Evolutionary conservation across 495 filamentous ascomycete species (phyloP), one percentile per base, ranked within the genome.

Genomic region (Xylaria grammica): DNA sequence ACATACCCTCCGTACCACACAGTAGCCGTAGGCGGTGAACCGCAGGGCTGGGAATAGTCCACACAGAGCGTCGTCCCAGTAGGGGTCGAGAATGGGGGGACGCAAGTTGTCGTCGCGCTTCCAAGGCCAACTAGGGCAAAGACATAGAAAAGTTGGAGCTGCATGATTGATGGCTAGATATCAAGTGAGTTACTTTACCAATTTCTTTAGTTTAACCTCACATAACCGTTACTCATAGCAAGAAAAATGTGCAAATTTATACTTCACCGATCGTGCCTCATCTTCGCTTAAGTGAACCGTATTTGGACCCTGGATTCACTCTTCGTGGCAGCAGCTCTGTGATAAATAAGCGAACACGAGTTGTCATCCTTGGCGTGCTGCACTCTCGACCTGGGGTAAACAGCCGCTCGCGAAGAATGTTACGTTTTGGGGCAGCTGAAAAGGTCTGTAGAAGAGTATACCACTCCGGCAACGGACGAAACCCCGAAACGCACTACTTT

Each of bases 21-120:
- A 3, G 60, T 63, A 20, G 60, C 52, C 13, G 60, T 63, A 38
- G 60, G 60, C 13, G 62, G 62, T 13, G 30, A 38, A 22, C 62
- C 62, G 11, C 62, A 58, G 11, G 62, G 20, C n/a, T 38, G 19
- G 17, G 26, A 38, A n/a, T 58, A 40, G n/a, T 65, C 45, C 1
- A 30, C 53, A 32, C 62, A 58, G 44, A 65, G 8, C 0, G 53
- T 65, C 20, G 53, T 51, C 9, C 19, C 29, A 15, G 48, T 59
- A 24, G 62, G 19, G 5, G 34, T 13, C 3, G 17, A 8, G 32
- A 10, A 4, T 1, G 53, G 26, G 3, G 30, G 52, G 30, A 46
- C 4, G 54, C 29, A 60, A 36, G 46, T 46, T 36, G 26, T 36
- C 17, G 44, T 34, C 9, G 62, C 51, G 53, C 44, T 32, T 45